Evolutionary conservation across 2,329 filamentous ascomycete genomes (phyloP).

Genomic region (Cadophora luteo-olivacea): DNA sequence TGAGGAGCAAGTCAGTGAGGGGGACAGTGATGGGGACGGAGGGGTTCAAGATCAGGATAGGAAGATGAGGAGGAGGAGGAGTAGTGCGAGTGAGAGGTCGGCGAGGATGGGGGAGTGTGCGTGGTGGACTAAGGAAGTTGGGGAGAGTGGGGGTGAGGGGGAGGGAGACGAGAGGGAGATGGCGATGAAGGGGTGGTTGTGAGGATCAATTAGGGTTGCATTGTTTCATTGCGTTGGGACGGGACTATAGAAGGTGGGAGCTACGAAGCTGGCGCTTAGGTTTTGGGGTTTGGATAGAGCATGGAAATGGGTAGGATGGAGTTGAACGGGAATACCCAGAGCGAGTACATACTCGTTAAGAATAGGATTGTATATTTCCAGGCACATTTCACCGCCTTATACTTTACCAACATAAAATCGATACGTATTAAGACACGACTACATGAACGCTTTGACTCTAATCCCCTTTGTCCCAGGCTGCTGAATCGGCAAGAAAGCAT

Average conservation of each 20-base stretch:
- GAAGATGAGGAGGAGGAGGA: constrained; percentile 7
- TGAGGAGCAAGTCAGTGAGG: neutral
- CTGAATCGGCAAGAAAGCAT: constrained; percentile 27
- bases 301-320: neutral
- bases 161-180: constrained; percentile 7
- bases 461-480: constrained; percentile 25
- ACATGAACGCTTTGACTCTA: constrained; percentile 22
- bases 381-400: too few relatives aligned
- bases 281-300: neutral
- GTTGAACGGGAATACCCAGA: neutral
- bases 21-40: neutral
- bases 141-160: neutral
- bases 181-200: neutral
- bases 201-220: neutral
- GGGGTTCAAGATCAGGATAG: neutral
- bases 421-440: neutral
- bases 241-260: neutral
- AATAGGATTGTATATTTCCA: neutral
- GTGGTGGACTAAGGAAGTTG: constrained; percentile 21
- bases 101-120: constrained; percentile 20
- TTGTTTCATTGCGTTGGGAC: neutral
- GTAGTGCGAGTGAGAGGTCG: constrained; percentile 13
- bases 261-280: constrained; percentile 15
- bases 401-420: too few relatives aligned
- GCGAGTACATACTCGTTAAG: constrained; percentile 1